Conservation (phyloP, 192 early-diverging fungal species). For the Rhizoclosmatium globosum region DNA sequence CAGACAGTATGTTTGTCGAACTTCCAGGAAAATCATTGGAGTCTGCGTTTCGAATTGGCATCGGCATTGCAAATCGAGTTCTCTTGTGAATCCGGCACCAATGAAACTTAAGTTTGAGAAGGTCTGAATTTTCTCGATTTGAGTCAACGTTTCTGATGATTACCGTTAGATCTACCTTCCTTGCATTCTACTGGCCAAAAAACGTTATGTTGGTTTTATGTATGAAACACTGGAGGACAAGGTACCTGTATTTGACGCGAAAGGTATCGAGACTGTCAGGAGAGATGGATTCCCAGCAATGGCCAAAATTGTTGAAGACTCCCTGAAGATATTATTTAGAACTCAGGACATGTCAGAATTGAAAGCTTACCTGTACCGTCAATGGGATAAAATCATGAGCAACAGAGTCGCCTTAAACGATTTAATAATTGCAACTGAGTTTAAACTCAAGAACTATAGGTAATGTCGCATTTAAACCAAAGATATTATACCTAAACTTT, state of each 20-base stretch:
- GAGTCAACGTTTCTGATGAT: neutral
- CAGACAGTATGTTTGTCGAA: constrained; percentile 89
- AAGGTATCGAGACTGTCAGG: constrained; percentile 95
- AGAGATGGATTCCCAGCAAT: constrained; percentile 84
- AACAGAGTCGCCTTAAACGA: constrained; percentile 76
- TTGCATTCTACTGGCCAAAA: constrained; percentile 89
- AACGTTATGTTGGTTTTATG: constrained; percentile 91
- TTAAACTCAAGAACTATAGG: constrained; percentile 81
- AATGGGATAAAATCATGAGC: constrained; percentile 77
- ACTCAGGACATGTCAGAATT: constrained; percentile 82
- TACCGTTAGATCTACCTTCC: constrained; percentile 79
- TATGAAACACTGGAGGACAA: constrained; percentile 70
- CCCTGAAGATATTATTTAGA: constrained; percentile 80
- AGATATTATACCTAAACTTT: neutral
- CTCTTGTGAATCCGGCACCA: constrained; percentile 76
- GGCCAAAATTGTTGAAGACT: constrained; percentile 79
- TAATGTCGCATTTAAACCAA: constrained; percentile 11
- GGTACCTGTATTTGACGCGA: constrained; percentile 87
- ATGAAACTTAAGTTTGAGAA: constrained; percentile 96
- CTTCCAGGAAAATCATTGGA: constrained; percentile 71
- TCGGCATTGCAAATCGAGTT: constrained; percentile 83
- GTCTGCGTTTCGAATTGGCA: constrained; percentile 82
- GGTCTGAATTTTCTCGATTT: constrained; percentile 40
- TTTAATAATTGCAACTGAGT: constrained; percentile 90
- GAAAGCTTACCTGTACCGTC: constrained; percentile 74